phyloP scores from a whole-genome alignment of 768 basidiomycete genomes.

The Panus rudis region DNA sequence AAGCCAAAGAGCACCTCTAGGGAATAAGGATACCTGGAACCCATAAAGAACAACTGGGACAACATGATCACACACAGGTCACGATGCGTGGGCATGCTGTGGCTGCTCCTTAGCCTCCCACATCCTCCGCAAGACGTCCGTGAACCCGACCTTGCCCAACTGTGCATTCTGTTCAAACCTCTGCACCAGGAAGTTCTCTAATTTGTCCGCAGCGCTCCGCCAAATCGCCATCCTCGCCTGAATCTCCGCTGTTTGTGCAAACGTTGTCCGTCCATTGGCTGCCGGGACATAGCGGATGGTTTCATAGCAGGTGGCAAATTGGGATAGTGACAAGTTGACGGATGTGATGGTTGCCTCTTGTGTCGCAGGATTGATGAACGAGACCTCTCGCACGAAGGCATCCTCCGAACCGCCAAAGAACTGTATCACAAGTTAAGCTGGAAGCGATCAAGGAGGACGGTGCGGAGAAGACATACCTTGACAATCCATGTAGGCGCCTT shows the following conservation, averaged over 20 bases:
- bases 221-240: constrained; percentile 77
- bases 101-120: constrained; percentile 67
- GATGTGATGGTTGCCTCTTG: constrained; percentile 82
- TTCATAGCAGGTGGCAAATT: constrained; percentile 90
- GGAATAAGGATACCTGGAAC: too few species aligned
- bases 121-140: constrained; percentile 75
- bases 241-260: constrained; percentile 88
- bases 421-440: constrained; percentile 29
- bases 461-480: constrained; percentile 48
- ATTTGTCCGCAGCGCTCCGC: constrained; percentile 72
- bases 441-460: background rate
- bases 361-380: constrained; percentile 80
- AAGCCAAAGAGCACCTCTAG: background rate
- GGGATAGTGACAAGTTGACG: constrained; percentile 90
- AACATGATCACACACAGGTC: too few species aligned
- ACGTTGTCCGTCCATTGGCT: constrained; percentile 57
- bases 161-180: constrained; percentile 92
- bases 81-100: constrained; percentile 29
- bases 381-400: constrained; percentile 91
- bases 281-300: constrained; percentile 79
- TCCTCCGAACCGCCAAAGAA: constrained; percentile 90
- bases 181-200: constrained; percentile 83
- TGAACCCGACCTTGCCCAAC: constrained; percentile 82
- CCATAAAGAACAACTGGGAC: too few species aligned
- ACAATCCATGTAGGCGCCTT: constrained; percentile 89